Base-by-base conservation (phyloP, 768 basidiomycete genomes). In the Tephrocybe sp. region DNA sequence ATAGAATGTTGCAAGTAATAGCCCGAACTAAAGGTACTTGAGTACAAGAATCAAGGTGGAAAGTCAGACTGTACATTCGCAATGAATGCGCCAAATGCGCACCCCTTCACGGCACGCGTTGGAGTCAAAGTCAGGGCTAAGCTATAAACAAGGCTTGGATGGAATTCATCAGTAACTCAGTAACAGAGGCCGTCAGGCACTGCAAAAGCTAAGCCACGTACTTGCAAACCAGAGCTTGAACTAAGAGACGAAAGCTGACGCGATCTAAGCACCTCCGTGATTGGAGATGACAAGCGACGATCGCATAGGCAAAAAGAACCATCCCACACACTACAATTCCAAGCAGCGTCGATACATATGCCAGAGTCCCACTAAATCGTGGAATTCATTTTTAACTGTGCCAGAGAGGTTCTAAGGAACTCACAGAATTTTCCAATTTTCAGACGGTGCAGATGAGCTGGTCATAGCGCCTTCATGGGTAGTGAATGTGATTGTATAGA, bases 221-320 rank as follows among this genome's bases (percentile, higher is more conserved):
- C 62, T 63, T 57, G 49, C 45, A 58, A 13, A 59, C 33, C 23
- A 63, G 39, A 12, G 62, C 45, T 40, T 56, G 57, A 12, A 52
- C 44, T 4, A 62, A 53, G 22, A 62, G 53, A 20, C 61, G 60
- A 47, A 62, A 62, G 30, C 57, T 60, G 51, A 62, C 61, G 20
- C 61, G 61, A 45, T 62, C 57, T 5, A 62, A 48, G 19, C 57
- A 50, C 30, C 48, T 46, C 40, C 55, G 14, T 6, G 46, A 43
- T 13, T 48, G 35, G 14, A 47, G 32, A 14, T 22, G 43, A 32
- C 34, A 50, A 6, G 59, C 57, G 9, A 45, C 49, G 14, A 49
- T 22, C n/a, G 36, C 56, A 38, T 50, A 60, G 2, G 47, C 53
- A n/a, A 60, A 32, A 13, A 60, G 48, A 3, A 56, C 59, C 22